phyloP scores from a whole-genome alignment of 2,329 filamentous ascomycete species.

The Alternaria consortialis region DNA sequence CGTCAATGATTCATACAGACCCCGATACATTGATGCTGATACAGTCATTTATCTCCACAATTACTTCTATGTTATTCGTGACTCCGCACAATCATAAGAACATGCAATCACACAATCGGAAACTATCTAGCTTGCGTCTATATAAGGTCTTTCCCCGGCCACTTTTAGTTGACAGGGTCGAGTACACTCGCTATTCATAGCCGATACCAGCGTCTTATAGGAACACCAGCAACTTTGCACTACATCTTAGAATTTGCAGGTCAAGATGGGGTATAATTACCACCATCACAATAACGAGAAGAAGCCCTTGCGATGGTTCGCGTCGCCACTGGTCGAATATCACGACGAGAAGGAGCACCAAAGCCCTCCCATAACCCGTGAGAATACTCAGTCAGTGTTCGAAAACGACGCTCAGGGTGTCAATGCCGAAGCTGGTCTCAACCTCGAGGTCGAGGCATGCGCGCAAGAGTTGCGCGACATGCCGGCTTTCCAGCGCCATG shows the following conservation, averaged over 20 bases:
- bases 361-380: not conserved
- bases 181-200: too few species aligned
- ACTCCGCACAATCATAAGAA: not conserved
- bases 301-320: constrained; percentile 6
- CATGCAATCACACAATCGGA: not conserved
- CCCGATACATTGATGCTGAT: not conserved
- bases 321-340: not conserved
- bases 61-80: not conserved
- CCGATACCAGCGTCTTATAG: not conserved
- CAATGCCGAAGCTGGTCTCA: not conserved
- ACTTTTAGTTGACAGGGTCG: not conserved
- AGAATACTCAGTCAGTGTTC: not conserved
- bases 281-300: constrained; percentile 2
- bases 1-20: not conserved
- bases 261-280: constrained; percentile 1
- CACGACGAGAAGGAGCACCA: not conserved
- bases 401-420: not conserved
- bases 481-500: constrained; percentile 4
- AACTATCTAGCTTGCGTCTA: not conserved
- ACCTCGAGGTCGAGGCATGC: not conserved
- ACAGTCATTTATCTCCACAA: not conserved
- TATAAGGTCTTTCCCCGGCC: not conserved
- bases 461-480: not conserved
- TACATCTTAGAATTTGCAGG: not conserved
- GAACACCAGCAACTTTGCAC: not conserved